These are phyloP conservation scores for Coemansia pectinata DNA, from an alignment of 192 early-diverging fungal genomes.

Conservation along the genomic window DNA sequence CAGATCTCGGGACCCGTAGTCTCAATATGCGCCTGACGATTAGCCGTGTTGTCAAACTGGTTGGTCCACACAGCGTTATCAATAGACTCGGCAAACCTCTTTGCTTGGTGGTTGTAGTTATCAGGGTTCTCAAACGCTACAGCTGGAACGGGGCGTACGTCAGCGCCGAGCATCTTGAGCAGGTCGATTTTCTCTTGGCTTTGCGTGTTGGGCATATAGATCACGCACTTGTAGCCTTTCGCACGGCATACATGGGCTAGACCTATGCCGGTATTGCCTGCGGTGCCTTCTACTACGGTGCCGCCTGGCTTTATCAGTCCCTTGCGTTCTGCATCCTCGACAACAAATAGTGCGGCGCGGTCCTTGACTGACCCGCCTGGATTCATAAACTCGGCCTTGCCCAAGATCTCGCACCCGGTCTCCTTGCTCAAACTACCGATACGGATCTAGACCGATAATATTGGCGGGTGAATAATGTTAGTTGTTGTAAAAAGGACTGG, in stretches of 20 bases:
- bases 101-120: constrained; percentile 96
- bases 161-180: constrained; percentile 89
- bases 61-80: constrained; percentile 94
- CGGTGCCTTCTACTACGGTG: constrained; percentile 86
- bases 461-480: background rate
- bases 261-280: constrained; percentile 95
- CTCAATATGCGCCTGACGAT: constrained; percentile 89
- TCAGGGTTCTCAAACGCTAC: constrained; percentile 88
- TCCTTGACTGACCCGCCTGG: constrained; percentile 97
- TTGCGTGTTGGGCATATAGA: constrained; percentile 98
- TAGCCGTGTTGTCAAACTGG: constrained; percentile 94
- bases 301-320: constrained; percentile 85
- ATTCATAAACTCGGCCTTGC: constrained; percentile 98
- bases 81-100: constrained; percentile 72
- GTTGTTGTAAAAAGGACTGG: background rate
- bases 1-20: constrained; percentile 97
- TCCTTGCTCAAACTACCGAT: constrained; percentile 69
- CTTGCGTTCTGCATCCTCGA: constrained; percentile 89
- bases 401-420: constrained; percentile 84
- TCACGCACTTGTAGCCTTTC: constrained; percentile 93
- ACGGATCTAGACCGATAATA: constrained; percentile 59
- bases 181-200: constrained; percentile 95
- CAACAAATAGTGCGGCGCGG: constrained; percentile 89
- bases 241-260: constrained; percentile 92
- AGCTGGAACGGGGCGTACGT: constrained; percentile 91